Conservation (phyloP, 2,329 filamentous ascomycete genomes). For the Phaeosphaeriaceae sp. region DNA sequence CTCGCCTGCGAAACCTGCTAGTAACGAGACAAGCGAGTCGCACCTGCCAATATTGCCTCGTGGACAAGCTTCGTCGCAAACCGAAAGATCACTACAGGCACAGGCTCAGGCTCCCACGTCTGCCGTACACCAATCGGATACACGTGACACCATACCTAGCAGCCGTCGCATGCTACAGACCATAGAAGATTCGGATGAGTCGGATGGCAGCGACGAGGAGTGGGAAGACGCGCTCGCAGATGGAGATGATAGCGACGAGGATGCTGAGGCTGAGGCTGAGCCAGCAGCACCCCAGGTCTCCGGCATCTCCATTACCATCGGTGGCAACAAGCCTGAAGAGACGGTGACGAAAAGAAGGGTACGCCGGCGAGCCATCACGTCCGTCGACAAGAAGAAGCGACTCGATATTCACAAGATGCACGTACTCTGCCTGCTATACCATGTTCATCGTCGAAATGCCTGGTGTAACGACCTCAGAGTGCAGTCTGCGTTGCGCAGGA, state of each 20-base stretch:
- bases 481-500: conserved; percentile 62
- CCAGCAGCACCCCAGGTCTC: conserved; percentile 42
- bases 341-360: conserved; percentile 44
- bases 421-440: conserved; percentile 80
- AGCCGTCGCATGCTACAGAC: conserved; percentile 48
- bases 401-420: conserved; percentile 87
- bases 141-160: conserved; percentile 13
- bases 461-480: conserved; percentile 85
- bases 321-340: conserved; percentile 35
- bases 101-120: background rate
- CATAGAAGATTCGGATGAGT: conserved; percentile 58
- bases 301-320: conserved; percentile 53
- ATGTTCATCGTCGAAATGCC: conserved; percentile 78
- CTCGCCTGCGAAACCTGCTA: background rate
- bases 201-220: conserved; percentile 67
- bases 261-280: conserved; percentile 27
- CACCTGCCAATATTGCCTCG: conserved; percentile 16
- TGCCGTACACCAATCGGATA: background rate
- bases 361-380: conserved; percentile 62
- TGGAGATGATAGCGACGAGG: conserved; percentile 34
- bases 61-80: conserved; percentile 3
- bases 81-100: background rate
- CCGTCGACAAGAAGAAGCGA: conserved; percentile 67
- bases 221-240: conserved; percentile 64
- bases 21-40: background rate